These are phyloP conservation scores for Pontederia crassipes DNA, from an alignment of 176 grass and related monocot genomes.

Conservation along the genomic window DNA sequence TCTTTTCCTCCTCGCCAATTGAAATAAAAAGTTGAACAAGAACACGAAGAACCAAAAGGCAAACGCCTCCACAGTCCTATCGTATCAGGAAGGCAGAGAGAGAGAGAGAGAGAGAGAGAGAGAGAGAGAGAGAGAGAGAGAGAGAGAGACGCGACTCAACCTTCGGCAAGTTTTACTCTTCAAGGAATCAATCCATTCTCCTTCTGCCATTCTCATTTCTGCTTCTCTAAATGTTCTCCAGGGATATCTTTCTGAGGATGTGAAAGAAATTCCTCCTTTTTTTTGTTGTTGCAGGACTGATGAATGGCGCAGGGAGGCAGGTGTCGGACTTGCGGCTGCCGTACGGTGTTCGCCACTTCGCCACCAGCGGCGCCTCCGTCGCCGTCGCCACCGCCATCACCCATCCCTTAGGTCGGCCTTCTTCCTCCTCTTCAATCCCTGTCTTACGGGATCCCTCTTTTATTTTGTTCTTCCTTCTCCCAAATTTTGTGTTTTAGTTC, in stretches of 20 bases:
- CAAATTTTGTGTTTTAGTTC: not conserved
- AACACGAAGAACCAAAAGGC: too few species aligned
- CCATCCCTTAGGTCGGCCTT: slow-evolving; percentile 67
- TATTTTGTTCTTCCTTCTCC: not conserved
- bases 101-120: too few species aligned
- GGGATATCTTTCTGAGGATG: not conserved
- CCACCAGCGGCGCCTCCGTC: slow-evolving; percentile 65
- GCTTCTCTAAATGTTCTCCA: not conserved
- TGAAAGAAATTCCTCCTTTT: not conserved
- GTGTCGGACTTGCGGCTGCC: slow-evolving; percentile 3
- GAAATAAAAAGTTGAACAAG: too few species aligned
- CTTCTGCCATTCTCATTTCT: not conserved
- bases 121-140: too few species aligned
- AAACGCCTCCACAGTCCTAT: too few species aligned
- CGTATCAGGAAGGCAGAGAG: too few species aligned
- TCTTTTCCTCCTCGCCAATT: too few species aligned
- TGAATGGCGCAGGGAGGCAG: not conserved
- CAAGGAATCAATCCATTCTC: too few species aligned
- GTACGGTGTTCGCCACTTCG: slow-evolving; percentile 54
- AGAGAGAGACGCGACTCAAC: too few species aligned
- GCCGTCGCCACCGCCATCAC: slow-evolving; percentile 61
- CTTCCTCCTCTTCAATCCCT: slow-evolving; percentile 3
- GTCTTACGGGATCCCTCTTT: not conserved
- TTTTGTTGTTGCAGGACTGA: not conserved
- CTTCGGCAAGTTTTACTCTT: too few species aligned